Conservation (phyloP, 352 stramenopile genomes). For the Globisporangium paddicum region DNA sequence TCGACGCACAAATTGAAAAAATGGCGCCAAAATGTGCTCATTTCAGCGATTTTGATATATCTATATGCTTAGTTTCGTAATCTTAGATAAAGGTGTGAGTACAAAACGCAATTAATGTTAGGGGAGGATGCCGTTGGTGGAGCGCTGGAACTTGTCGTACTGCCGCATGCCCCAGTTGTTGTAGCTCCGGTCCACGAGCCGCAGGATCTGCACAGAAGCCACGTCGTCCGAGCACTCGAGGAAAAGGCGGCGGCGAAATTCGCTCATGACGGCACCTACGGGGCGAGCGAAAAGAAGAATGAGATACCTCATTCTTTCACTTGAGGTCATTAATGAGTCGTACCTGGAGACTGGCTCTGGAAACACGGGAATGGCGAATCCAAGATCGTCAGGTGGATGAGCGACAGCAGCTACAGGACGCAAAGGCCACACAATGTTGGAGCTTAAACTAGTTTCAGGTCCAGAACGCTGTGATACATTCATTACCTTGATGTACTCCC, state of each 20-base stretch:
- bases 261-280: slow-evolving; percentile 15
- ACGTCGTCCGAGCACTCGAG: slow-evolving; percentile 24
- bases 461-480: too few relatives aligned
- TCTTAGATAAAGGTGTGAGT: too few relatives aligned
- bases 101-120: too few relatives aligned
- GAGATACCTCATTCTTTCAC: not conserved
- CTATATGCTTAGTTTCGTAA: too few relatives aligned
- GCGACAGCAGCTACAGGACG: slow-evolving; percentile 46
- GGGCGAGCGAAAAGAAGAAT: not conserved
- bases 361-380: slow-evolving; percentile 91
- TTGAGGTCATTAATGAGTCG: not conserved
- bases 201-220: slow-evolving; percentile 16
- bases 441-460: not conserved
- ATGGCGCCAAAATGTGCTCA: too few relatives aligned
- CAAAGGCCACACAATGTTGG: not conserved
- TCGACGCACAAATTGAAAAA: too few relatives aligned
- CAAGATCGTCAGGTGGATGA: slow-evolving; percentile 88
- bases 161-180: slow-evolving; percentile 64
- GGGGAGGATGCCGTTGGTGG: slow-evolving; percentile 60
- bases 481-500: slow-evolving; percentile 67
- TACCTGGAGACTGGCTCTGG: slow-evolving; percentile 19
- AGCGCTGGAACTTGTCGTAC: slow-evolving; percentile 69
- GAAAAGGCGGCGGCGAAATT: slow-evolving; percentile 31
- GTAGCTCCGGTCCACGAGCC: slow-evolving; percentile 55
- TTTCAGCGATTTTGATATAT: too few relatives aligned